Evolutionary conservation across 371 early-diverging fungal genomes (phyloP), one percentile per base, ranked within the genome.

Genomic region (Apophysomyces variabilis): DNA sequence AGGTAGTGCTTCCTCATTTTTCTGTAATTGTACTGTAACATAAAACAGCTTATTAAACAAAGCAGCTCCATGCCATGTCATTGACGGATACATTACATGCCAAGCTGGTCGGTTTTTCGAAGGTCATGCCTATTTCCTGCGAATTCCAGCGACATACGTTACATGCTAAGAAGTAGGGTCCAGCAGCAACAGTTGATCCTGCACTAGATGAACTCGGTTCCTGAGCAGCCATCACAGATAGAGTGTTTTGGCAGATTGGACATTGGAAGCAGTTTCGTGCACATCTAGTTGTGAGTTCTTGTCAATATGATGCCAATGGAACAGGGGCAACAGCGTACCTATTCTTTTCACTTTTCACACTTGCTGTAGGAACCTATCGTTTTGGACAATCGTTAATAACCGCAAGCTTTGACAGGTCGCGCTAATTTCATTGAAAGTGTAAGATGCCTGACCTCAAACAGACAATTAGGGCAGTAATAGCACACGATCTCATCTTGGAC

Each of bases 181-280:
- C 78, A 5, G 73, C 68, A 1, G 77, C 71, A 6, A 72, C 61
- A 63, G 79, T 50, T 46, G 47, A 8, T 41, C 61, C 62, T 18
- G 72, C 58, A 2, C 71, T 67, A 1, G 67, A 58, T 8, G 78
- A 26, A 13, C 77, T 71, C 3, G 80, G 66, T 60, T 84, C 88
- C 37, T 90, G 88, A 0, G 85, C 78, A 14, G 92, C 89, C 18
- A 94, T 87, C 7, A 96, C 96, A 2, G 89, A 85, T 37, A 96
- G 78, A 5, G 93, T 90, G 44, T 92, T 93, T 54, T 87, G 84
- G 76, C 96, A 97, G 35, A 91, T 80, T 7, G 98, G 98, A 72
- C 97, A 97, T 62, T 93, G 90, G 70, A 96, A 96, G 79, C 98
- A 96, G 73, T 96, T 96, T 57, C 97, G 85, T 0, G 93, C 94